phyloP scores from a whole-genome alignment of 331 rosid genomes.

The Ulmus americana region DNA sequence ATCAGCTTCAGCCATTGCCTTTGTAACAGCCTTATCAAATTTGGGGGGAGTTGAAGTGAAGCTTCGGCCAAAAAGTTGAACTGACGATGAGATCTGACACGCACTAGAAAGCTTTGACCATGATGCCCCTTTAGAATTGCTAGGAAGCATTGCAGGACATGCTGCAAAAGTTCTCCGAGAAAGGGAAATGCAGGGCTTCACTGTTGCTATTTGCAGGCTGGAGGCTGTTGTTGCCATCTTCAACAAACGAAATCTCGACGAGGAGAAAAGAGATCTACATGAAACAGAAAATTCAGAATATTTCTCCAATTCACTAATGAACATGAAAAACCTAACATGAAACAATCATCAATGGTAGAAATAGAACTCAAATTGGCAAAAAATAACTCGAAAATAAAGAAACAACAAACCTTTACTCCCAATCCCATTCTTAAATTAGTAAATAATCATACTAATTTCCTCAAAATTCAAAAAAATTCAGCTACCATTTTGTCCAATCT shows the following conservation, averaged over 20 bases:
- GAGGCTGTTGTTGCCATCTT: slow-evolving; percentile 65
- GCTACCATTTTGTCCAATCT: not conserved
- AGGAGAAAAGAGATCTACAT: slow-evolving; percentile 22
- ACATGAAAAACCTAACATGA: not conserved
- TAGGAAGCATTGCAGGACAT: slow-evolving; percentile 29
- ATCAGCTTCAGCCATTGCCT: slow-evolving; percentile 51
- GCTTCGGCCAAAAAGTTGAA: slow-evolving; percentile 33
- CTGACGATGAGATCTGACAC: slow-evolving; percentile 41
- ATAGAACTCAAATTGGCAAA: not conserved
- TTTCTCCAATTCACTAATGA: not conserved
- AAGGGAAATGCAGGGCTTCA: slow-evolving; percentile 42
- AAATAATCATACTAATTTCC: not conserved
- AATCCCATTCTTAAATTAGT: not conserved
- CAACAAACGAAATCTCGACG: slow-evolving; percentile 16
- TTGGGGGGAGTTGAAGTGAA: slow-evolving; percentile 32
- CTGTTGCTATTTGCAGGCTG: slow-evolving; percentile 56
- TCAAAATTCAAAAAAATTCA: not conserved
- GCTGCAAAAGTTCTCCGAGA: slow-evolving; percentile 33
- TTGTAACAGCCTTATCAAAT: slow-evolving; percentile 39
- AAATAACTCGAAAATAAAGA: not conserved
- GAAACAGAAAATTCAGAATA: not conserved
- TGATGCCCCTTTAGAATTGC: slow-evolving; percentile 34
- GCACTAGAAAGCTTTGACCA: slow-evolving; percentile 46
- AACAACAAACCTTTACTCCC: not conserved
- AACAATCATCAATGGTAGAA: not conserved